A percentile compares a stretch with the other conserved stretches of the same genome.
phyloP scores from a whole-genome alignment of 352 stramenopile species.

The Phytopythium ostracodes region DNA sequence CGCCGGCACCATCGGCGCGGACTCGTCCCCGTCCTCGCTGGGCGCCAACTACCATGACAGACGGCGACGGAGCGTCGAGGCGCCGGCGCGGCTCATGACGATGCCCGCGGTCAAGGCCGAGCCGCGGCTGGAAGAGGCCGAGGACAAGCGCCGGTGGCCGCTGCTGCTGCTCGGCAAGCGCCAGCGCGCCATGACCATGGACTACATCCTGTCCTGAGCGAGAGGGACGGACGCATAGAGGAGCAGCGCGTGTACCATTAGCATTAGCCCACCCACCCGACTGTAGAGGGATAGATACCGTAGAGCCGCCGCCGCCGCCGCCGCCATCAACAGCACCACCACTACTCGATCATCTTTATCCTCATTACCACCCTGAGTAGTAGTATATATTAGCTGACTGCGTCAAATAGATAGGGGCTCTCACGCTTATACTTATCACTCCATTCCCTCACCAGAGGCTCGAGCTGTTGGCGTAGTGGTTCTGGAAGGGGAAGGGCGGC shows the following conservation, averaged over 20 bases:
- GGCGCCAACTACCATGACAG: neutral
- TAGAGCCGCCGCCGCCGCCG: too few relatives aligned
- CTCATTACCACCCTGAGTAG: neutral
- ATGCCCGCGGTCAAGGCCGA: neutral
- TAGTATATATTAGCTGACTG: conserved; percentile 6
- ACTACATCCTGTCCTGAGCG: conserved; percentile 24
- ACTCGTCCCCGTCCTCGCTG: neutral
- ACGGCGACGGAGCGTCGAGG: neutral
- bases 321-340: too few relatives aligned
- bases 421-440: too few relatives aligned
- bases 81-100: neutral
- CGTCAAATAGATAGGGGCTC: conserved; percentile 3
- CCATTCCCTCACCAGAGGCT: conserved; percentile 6
- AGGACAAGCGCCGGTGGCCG: neutral
- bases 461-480: conserved; percentile 1
- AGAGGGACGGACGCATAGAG: neutral
- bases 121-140: neutral
- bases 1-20: neutral
- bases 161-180: conserved; percentile 6
- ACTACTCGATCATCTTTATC: too few relatives aligned
- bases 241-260: too few relatives aligned
- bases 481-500: conserved; percentile 7
- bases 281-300: too few relatives aligned
- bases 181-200: conserved; percentile 18
- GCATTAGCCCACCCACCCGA: neutral